These are phyloP conservation scores for Lachnellula subtilissima DNA, from an alignment of 2,329 filamentous ascomycete species.

Conservation along the genomic window DNA sequence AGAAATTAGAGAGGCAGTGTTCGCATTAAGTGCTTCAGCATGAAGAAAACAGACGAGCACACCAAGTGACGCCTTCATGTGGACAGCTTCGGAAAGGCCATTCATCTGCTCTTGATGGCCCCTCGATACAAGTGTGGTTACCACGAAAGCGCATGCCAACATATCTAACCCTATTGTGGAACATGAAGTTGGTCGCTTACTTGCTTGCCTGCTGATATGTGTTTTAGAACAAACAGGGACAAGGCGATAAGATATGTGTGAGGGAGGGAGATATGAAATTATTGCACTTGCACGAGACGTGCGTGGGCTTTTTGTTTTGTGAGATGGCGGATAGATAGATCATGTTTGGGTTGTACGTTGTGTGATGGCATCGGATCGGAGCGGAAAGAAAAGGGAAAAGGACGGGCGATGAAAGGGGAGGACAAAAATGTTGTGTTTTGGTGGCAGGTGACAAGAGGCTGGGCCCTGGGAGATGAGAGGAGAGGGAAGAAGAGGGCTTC, in stretches of 20 bases:
- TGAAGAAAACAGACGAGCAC: background rate
- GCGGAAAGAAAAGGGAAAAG: background rate
- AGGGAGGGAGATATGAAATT: background rate
- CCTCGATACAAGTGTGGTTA: background rate
- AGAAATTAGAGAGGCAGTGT: too few relatives aligned
- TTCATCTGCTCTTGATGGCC: background rate
- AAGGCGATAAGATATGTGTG: too few relatives aligned
- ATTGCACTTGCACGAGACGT: background rate
- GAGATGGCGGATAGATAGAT: background rate
- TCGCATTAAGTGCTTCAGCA: background rate
- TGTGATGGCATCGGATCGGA: background rate
- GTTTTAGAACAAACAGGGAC: background rate
- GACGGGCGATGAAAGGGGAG: background rate
- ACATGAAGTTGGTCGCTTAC: background rate
- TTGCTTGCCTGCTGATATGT: background rate
- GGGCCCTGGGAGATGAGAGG: background rate
- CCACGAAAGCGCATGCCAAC: background rate
- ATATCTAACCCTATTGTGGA: background rate
- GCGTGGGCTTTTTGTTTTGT: background rate
- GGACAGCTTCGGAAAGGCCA: background rate
- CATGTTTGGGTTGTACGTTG: background rate
- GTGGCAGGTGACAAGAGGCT: background rate
- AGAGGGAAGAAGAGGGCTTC: background rate
- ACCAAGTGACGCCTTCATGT: background rate
- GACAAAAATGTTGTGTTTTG: constrained; percentile 1